Conservation (phyloP, 2,329 filamentous ascomycete genomes). For the Xylariales sp. region DNA sequence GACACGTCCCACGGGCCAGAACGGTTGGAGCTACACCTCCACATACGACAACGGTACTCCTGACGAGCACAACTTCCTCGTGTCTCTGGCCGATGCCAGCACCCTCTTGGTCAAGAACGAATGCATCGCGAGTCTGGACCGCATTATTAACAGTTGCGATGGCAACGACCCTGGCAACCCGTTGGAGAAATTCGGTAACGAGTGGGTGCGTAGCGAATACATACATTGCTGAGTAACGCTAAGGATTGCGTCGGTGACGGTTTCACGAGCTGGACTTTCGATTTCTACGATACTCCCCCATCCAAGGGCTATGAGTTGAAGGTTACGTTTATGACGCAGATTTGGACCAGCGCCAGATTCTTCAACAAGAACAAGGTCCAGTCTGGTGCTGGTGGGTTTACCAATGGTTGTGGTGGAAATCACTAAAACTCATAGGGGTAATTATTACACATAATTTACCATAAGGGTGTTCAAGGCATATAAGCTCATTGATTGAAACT, state of each 20-base stretch:
- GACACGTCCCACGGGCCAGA: constrained; percentile 11
- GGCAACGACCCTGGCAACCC: not conserved
- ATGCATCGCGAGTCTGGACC: constrained; percentile 14
- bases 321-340: constrained; percentile 1
- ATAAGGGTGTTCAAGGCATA: too few species aligned
- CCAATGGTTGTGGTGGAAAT: too few species aligned
- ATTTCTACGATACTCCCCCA: constrained; percentile 6
- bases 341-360: constrained; percentile 6
- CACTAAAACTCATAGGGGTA: too few species aligned
- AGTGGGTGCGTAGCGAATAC: constrained; percentile 1
- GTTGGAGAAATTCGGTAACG: not conserved
- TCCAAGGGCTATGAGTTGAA: constrained; percentile 9
- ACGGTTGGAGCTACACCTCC: constrained; percentile 17
- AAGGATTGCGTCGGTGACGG: constrained; percentile 7
- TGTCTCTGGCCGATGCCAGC: constrained; percentile 12
- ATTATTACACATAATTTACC: too few species aligned
- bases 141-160: not conserved
- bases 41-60: constrained; percentile 23
- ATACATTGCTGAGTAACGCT: constrained; percentile 12
- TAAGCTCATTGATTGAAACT: too few species aligned
- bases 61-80: constrained; percentile 20
- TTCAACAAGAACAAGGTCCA: constrained; percentile 12
- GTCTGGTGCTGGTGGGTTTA: too few species aligned
- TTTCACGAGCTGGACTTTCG: constrained; percentile 10
- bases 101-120: constrained; percentile 12